Evolutionary conservation across 2,329 filamentous ascomycete genomes (phyloP), one percentile per base, ranked within the genome.

Genomic region (Aureobasidium zeae): DNA sequence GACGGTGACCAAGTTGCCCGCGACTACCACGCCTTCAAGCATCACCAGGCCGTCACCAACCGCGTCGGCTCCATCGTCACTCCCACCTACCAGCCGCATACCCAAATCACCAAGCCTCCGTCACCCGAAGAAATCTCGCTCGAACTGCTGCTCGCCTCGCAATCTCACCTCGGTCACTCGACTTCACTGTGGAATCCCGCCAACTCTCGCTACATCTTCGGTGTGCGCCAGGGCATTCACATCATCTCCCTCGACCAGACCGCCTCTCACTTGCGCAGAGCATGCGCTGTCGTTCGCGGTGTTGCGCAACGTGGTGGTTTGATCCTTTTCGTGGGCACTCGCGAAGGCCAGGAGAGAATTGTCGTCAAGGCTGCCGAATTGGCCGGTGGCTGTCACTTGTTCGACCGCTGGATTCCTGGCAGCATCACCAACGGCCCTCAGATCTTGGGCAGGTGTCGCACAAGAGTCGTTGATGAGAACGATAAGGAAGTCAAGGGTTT

Each of bases 161-260:
- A 94, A 66, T 78, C 79, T 44, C 87, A 94, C 66, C 79, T 96
- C 63, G 91, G 91, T 50, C 91, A 98, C 67, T 77, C 84, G 57
- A 89, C 83, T 0, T 85, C 85, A 49, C 74, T 88, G 37, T 98
- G 91, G 91, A 94, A 98, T 66, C 88, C 91, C 9, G 81, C 79
- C 41, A 98, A 96, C 68, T 81, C 87, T 51, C 77, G 84, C 53
- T 96, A 96, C 67, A 96, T 98, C 61, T 88, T 85, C 61, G 91
- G 91, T 55, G 77, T 94, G 49, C 76, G 91, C 32, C 76, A 91
- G 53, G 86, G 83, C 12, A 81, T 94, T 49, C 89, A 95, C 66
- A 87, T 98, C 61, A 94, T 98, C 63, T 83, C 82, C 8, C 79
- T 96, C 3, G 91, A 98, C 61, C 74, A 79, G 48, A 96, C 85